Percentiles rank a stretch among this genome's conserved stretches.
These are phyloP conservation scores for Triangularia setosa DNA, from an alignment of 2,329 filamentous ascomycete species.

Conservation along the genomic window DNA sequence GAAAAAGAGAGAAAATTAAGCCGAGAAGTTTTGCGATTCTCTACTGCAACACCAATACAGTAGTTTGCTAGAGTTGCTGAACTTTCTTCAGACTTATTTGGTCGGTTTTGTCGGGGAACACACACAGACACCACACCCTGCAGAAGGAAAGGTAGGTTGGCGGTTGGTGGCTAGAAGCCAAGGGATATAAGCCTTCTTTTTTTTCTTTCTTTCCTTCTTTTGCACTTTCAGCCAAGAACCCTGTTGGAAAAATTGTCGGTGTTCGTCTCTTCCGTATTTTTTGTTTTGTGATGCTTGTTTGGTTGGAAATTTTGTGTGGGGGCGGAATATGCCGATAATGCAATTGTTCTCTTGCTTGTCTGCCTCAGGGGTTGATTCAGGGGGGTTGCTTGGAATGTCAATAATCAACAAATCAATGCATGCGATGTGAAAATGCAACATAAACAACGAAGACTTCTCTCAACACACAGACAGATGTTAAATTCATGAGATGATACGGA, in stretches of 20 bases:
- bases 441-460: no score
- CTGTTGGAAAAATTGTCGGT: neutral
- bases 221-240: neutral
- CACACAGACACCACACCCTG: neutral
- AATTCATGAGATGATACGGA: neutral
- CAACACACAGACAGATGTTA: neutral
- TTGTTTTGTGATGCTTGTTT: neutral
- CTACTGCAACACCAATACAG: neutral
- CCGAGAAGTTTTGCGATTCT: neutral
- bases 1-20: no score
- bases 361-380: neutral
- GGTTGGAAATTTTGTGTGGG: neutral
- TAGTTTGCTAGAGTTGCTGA: neutral
- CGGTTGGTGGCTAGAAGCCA: neutral
- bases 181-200: neutral
- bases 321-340: neutral
- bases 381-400: neutral
- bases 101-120: neutral
- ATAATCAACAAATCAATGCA: neutral
- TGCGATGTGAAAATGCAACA: neutral
- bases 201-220: neutral
- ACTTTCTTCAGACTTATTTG: neutral
- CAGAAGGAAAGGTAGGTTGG: neutral
- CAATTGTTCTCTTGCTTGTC: neutral
- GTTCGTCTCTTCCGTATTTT: neutral